Conservation (phyloP, 495 filamentous ascomycete species). For the Aspergillus ellipticus region DNA sequence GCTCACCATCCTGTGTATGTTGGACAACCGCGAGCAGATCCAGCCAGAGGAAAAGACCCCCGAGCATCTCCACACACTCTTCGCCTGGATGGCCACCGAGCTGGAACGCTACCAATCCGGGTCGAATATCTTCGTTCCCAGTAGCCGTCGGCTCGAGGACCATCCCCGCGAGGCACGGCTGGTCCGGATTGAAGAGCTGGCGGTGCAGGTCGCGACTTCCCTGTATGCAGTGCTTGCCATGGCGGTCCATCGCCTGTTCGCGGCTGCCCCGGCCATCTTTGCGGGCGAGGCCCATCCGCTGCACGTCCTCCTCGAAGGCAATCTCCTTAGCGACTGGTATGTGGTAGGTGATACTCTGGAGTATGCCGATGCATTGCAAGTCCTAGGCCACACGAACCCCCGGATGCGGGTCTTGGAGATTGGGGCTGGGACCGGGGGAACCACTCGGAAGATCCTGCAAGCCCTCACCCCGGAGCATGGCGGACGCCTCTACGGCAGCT, state of each 20-base stretch:
- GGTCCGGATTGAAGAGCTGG: neutral
- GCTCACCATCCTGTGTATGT: neutral
- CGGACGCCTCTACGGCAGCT: slow-evolving; percentile 17
- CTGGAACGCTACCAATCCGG: neutral
- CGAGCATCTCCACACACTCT: neutral
- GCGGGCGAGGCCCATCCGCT: slow-evolving; percentile 22
- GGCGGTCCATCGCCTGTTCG: neutral
- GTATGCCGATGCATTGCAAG: slow-evolving; percentile 15
- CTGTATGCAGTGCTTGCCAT: neutral
- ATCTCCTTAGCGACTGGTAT: slow-evolving; percentile 24
- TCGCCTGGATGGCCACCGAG: neutral
- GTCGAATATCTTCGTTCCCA: neutral
- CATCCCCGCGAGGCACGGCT: neutral
- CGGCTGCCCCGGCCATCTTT: neutral
- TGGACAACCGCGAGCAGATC: neutral
- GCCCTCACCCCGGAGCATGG: slow-evolving; percentile 20
- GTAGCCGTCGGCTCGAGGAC: neutral
- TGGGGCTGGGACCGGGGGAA: slow-evolving; percentile 43
- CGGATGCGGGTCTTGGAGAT: slow-evolving; percentile 42
- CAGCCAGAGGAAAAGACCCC: neutral
- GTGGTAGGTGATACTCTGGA: slow-evolving; percentile 4
- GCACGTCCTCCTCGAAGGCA: slow-evolving; percentile 23
- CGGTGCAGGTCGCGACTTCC: neutral
- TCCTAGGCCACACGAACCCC: slow-evolving; percentile 36
- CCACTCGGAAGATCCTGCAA: slow-evolving; percentile 18